A percentile compares a stretch with the other conserved stretches of the same genome.
phyloP scores from a whole-genome alignment of 805 yeast species.

The Teunomyces aglyptinius region DNA sequence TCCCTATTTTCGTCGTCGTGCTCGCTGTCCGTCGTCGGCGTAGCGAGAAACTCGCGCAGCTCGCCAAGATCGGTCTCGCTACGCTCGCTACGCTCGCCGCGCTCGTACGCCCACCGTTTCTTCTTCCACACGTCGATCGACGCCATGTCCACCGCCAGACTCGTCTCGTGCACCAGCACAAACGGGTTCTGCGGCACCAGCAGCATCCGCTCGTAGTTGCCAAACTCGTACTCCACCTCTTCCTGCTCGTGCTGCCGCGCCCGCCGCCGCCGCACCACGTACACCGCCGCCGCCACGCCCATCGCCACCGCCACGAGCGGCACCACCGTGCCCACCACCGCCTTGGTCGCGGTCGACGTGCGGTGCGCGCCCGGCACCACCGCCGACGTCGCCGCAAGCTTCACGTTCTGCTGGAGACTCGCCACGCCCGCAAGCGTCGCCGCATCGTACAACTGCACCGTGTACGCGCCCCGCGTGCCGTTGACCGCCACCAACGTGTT shows the following conservation, averaged over 20 bases:
- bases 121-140: conserved; percentile 54
- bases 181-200: conserved; percentile 7
- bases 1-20: neutral
- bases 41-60: no score
- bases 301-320: conserved; percentile 26
- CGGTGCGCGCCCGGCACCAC: conserved; percentile 28
- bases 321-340: conserved; percentile 37
- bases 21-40: neutral
- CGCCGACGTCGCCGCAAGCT: conserved; percentile 15
- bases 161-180: conserved; percentile 20
- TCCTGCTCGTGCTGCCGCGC: conserved; percentile 14
- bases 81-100: neutral
- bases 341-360: conserved; percentile 20
- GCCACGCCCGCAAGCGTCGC: conserved; percentile 31
- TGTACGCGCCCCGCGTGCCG: conserved; percentile 21
- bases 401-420: conserved; percentile 22
- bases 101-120: conserved; percentile 43
- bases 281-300: conserved; percentile 12
- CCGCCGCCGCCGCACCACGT: conserved; percentile 17
- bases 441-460: conserved; percentile 42
- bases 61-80: no score
- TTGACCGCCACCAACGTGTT: conserved; percentile 48
- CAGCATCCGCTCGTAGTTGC: conserved; percentile 20
- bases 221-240: conserved; percentile 29
- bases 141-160: conserved; percentile 42